Conservation (phyloP, 2,329 filamentous ascomycete species). For the Endoconidiophora laricicola region DNA sequence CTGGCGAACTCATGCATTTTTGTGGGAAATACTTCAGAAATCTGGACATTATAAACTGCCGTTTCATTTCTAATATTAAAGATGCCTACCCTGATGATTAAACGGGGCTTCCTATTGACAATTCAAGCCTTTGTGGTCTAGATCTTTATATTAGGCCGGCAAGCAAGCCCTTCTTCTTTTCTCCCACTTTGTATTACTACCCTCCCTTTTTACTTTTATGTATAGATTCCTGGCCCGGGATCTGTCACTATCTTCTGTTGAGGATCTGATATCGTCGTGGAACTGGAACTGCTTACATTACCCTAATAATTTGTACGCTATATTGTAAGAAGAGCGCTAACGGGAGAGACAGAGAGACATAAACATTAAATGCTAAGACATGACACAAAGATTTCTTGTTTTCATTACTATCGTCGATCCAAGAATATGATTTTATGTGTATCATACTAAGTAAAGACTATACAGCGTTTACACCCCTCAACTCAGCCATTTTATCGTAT, state of each 20-base stretch:
- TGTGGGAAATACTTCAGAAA: slow-evolving; percentile 81
- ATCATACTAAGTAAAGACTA: neutral
- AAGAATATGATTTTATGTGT: neutral
- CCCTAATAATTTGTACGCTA: no score
- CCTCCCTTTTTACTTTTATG: neutral
- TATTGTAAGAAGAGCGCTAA: no score
- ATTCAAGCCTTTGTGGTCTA: neutral
- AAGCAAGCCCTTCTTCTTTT: neutral
- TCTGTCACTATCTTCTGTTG: no score
- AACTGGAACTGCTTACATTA: no score
- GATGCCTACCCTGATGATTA: slow-evolving; percentile 81
- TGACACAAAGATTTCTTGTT: no score
- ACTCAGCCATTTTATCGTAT: neutral
- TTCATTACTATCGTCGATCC: no score
- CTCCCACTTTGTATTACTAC: slow-evolving; percentile 6
- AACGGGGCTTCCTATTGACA: neutral
- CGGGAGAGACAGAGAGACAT: no score
- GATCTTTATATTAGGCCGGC: neutral
- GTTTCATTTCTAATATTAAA: slow-evolving; percentile 64
- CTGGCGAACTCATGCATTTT: slow-evolving; percentile 42
- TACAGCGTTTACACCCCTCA: no score
- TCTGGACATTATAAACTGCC: slow-evolving; percentile 49
- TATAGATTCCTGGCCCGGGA: no score
- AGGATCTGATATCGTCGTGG: no score
- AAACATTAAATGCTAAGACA: no score